Evolutionary conservation across 164 flowering plant genomes (phyloP).

Genomic region (Tinospora cordifolia): DNA sequence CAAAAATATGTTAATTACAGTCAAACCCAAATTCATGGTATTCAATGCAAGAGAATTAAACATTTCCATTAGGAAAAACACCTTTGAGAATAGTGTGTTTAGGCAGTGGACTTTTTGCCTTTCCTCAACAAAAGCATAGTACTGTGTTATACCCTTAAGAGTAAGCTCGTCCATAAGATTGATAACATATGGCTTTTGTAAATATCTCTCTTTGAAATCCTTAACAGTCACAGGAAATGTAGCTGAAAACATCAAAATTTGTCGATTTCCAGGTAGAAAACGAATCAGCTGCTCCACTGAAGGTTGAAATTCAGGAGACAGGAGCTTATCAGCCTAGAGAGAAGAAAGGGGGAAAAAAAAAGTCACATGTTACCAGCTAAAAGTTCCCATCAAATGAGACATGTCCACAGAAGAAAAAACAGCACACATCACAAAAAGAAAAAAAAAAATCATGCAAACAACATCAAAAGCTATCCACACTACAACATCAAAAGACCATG

Average conservation of each 20-base stretch:
- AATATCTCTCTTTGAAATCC: conserved; percentile 82
- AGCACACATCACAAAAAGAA: background rate
- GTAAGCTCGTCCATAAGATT: conserved; percentile 99
- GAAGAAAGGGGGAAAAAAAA: conserved; percentile 12
- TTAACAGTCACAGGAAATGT: conserved; percentile 97
- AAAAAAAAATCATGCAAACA: background rate
- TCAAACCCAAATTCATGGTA: background rate
- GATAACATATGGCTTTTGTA: conserved; percentile 73
- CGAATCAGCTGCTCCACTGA: conserved; percentile 80
- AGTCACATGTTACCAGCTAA: background rate
- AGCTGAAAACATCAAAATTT: conserved; percentile 94
- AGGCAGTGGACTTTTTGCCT: conserved; percentile 96
- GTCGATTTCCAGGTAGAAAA: conserved; percentile 67
- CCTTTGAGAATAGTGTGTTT: conserved; percentile 97
- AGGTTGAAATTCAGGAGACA: conserved; percentile 95
- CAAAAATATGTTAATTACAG: background rate
- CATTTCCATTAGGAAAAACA: conserved; percentile 18
- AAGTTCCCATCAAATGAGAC: background rate
- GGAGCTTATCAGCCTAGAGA: conserved; percentile 89
- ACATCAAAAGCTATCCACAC: too few relatives aligned
- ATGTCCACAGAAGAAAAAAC: background rate
- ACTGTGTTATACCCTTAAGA: conserved; percentile 97
- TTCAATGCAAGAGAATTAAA: background rate
- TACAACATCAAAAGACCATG: too few relatives aligned
- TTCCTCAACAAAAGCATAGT: conserved; percentile 97